phyloP scores from a whole-genome alignment of 345 rosid genomes.

The Microthlaspi erraticum region DNA sequence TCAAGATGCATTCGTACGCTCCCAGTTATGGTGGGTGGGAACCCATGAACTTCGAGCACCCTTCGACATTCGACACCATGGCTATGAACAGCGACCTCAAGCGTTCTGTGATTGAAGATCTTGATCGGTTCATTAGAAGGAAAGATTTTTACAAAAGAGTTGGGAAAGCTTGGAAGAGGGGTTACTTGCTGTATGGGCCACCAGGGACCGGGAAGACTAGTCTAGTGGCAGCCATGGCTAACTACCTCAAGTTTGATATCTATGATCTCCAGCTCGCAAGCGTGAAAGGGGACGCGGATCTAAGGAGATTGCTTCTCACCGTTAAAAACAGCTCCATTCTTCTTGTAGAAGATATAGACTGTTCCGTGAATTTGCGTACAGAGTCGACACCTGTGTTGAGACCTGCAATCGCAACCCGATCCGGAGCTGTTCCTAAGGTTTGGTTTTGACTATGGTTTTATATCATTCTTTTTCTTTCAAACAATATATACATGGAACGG shows the following conservation, averaged over 20 bases:
- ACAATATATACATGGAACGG: neutral
- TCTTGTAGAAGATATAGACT: conserved; percentile 67
- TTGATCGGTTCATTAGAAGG: conserved; percentile 55
- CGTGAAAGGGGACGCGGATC: conserved; percentile 45
- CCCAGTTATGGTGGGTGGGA: conserved; percentile 41
- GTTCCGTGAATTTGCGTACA: conserved; percentile 48
- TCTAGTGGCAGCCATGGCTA: conserved; percentile 71
- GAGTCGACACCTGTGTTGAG: neutral
- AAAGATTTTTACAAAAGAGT: conserved; percentile 59
- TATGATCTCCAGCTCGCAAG: conserved; percentile 59
- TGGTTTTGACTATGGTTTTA: neutral
- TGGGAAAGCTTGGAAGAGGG: conserved; percentile 67
- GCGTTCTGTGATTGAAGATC: conserved; percentile 47
- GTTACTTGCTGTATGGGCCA: conserved; percentile 68
- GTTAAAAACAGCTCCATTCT: conserved; percentile 55
- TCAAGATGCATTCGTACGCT: conserved; percentile 51
- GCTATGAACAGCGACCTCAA: conserved; percentile 59
- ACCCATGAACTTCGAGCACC: conserved; percentile 56
- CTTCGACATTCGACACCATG: conserved; percentile 59
- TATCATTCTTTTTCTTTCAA: neutral
- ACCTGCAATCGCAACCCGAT: neutral
- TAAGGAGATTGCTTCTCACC: conserved; percentile 47
- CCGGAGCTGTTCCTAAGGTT: conserved; percentile 24
- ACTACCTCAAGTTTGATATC: conserved; percentile 57
- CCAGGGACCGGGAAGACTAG: conserved; percentile 77